phyloP scores from a whole-genome alignment of 2,329 filamentous ascomycete genomes.

The Alternaria atra region DNA sequence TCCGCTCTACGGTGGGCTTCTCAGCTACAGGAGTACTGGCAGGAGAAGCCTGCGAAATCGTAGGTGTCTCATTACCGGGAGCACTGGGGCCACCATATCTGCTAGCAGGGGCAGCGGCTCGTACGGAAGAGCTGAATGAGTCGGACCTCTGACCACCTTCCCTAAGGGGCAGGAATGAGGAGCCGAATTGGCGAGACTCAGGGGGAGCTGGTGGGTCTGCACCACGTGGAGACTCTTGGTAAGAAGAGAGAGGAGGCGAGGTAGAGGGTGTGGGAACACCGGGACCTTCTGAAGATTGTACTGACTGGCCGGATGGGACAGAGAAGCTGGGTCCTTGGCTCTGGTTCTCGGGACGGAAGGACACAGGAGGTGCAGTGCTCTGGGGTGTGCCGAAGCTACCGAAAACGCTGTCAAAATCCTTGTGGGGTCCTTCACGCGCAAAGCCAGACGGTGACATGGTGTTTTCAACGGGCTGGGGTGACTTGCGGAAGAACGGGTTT shows the following conservation, averaged over 20 bases:
- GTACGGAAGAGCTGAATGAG: slow-evolving; percentile 79
- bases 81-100: slow-evolving; percentile 63
- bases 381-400: slow-evolving; percentile 67
- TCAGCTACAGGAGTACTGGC: slow-evolving; percentile 64
- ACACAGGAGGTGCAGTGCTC: slow-evolving; percentile 62
- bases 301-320: slow-evolving; percentile 53
- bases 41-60: slow-evolving; percentile 52
- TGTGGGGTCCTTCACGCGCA: slow-evolving; percentile 50
- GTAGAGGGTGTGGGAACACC: slow-evolving; percentile 68
- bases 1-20: slow-evolving; percentile 48
- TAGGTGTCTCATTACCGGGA: slow-evolving; percentile 59
- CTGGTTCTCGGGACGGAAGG: slow-evolving; percentile 66
- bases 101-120: slow-evolving; percentile 77
- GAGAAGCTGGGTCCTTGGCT: slow-evolving; percentile 49
- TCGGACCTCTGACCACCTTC: slow-evolving; percentile 65
- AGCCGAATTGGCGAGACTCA: slow-evolving; percentile 79
- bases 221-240: slow-evolving; percentile 63
- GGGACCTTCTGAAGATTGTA: slow-evolving; percentile 57
- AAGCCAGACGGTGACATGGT: slow-evolving; percentile 62
- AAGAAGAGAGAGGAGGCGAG: slow-evolving; percentile 66
- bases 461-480: slow-evolving; percentile 59
- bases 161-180: slow-evolving; percentile 76
- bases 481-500: slow-evolving; percentile 90
- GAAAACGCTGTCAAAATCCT: slow-evolving; percentile 82
- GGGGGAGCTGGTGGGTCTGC: slow-evolving; percentile 71